Percentiles rank a stretch among this genome's conserved stretches.
These are phyloP conservation scores for Aspergillus versicolor DNA, from an alignment of 2,329 filamentous ascomycete species.

Conservation along the genomic window DNA sequence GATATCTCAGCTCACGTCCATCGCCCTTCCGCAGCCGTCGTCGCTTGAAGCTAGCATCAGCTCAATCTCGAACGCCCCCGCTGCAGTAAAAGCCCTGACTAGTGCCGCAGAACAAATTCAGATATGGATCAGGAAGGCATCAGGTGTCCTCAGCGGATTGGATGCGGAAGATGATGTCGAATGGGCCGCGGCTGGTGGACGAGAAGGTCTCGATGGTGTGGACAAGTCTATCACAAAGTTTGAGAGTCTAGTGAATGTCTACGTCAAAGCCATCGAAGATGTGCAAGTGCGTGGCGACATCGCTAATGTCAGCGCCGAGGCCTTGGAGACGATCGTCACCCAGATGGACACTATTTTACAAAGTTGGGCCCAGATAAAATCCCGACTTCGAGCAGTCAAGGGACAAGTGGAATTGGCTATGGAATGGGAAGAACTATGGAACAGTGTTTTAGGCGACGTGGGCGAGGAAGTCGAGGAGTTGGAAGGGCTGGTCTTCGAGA, in stretches of 20 bases:
- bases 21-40: conserved; percentile 82
- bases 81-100: conserved; percentile 79
- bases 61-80: conserved; percentile 78
- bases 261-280: conserved; percentile 90
- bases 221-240: conserved; percentile 76
- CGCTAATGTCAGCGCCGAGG: conserved; percentile 64
- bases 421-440: conserved; percentile 99
- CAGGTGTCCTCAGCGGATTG: conserved; percentile 81
- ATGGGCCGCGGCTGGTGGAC: conserved; percentile 86
- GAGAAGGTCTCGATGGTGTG: conserved; percentile 54
- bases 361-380: conserved; percentile 82
- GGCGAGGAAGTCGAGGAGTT: conserved; percentile 82
- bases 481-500: conserved; percentile 83
- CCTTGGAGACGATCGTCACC: conserved; percentile 71
- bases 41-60: conserved; percentile 80
- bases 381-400: conserved; percentile 75
- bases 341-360: conserved; percentile 87
- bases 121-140: conserved; percentile 90
- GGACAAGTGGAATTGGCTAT: conserved; percentile 93
- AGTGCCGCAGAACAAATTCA: conserved; percentile 89
- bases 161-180: conserved; percentile 97
- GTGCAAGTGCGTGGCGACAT: conserved; percentile 80
- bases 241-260: conserved; percentile 85
- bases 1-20: conserved; percentile 84
- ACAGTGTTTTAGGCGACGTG: conserved; percentile 87